These are phyloP conservation scores for Ceratocystis diversiconidia DNA, from an alignment of 2,329 filamentous ascomycete genomes.

Conservation along the genomic window DNA sequence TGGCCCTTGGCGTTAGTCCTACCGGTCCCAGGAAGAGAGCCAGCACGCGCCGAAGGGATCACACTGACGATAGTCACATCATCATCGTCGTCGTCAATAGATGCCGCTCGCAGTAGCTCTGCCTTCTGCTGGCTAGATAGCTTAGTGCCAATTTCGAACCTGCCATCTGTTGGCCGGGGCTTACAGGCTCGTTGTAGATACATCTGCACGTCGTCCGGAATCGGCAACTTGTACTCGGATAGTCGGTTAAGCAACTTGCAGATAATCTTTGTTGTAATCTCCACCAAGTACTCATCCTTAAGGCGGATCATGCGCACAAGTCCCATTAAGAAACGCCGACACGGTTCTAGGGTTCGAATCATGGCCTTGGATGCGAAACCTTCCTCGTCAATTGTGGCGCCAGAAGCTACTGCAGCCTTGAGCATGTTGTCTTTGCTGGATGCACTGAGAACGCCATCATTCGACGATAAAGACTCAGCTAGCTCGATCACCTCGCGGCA, in stretches of 20 bases:
- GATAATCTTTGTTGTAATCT: constrained; percentile 67
- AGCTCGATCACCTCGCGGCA: constrained; percentile 93
- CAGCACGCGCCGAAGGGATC: constrained; percentile 16
- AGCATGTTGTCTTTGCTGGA: constrained; percentile 33
- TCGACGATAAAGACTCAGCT: constrained; percentile 68
- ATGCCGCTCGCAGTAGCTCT: constrained; percentile 53
- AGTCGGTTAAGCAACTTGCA: constrained; percentile 72
- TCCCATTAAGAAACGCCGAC: constrained; percentile 26
- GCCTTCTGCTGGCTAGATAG: constrained; percentile 71
- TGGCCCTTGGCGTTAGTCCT: constrained; percentile 25
- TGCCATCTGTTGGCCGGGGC: constrained; percentile 34
- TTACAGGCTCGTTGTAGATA: constrained; percentile 55
- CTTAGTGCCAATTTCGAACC: constrained; percentile 57
- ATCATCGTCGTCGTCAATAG: constrained; percentile 35
- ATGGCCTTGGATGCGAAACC: constrained; percentile 25
- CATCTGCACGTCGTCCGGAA: constrained; percentile 44
- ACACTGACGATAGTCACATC: constrained; percentile 14
- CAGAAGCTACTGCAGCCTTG: constrained; percentile 19
- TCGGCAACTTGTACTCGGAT: constrained; percentile 59
- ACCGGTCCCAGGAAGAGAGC: constrained; percentile 4
- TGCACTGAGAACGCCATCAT: constrained; percentile 70
- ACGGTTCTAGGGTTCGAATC: constrained; percentile 28
- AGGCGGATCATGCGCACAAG: constrained; percentile 83
- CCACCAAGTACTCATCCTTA: constrained; percentile 73
- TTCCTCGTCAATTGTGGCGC: constrained; percentile 23